phyloP scores from a whole-genome alignment of 2,329 filamentous ascomycete genomes.

The Pyrenochaeta sp. region DNA sequence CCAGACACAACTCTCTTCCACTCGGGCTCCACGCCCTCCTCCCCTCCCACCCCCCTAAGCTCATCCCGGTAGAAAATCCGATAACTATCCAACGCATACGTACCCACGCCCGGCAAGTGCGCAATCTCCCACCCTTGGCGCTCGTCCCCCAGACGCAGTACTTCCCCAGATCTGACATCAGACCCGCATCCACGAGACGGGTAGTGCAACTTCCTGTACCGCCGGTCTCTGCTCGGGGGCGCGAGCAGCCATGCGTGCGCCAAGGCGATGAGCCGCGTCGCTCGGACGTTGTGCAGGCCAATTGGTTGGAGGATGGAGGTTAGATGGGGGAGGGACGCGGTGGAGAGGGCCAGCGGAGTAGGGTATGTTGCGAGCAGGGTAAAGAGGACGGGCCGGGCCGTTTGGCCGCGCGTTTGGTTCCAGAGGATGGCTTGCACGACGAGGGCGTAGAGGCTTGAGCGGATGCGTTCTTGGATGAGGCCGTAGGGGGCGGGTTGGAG shows the following conservation, averaged over 20 bases:
- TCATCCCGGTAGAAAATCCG: conserved; percentile 89
- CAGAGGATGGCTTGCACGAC: conserved; percentile 85
- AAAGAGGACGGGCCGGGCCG: conserved; percentile 79
- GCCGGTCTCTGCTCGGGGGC: conserved; percentile 66
- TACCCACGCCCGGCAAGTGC: conserved; percentile 75
- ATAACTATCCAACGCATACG: conserved; percentile 89
- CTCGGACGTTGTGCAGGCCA: conserved; percentile 56
- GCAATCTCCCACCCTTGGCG: conserved; percentile 79
- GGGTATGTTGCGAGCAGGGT: conserved; percentile 72
- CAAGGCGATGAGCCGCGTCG: conserved; percentile 72
- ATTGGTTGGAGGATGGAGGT: conserved; percentile 30
- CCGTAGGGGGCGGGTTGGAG: conserved; percentile 64
- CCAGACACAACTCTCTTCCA: conserved; percentile 86
- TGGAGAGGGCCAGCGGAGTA: conserved; percentile 67
- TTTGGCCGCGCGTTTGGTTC: conserved; percentile 77
- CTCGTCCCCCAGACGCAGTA: conserved; percentile 40
- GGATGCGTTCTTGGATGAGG: conserved; percentile 82
- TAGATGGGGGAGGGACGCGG: conserved; percentile 25
- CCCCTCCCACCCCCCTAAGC: conserved; percentile 66
- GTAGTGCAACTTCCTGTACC: conserved; percentile 63
- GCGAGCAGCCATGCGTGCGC: conserved; percentile 71
- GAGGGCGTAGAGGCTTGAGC: conserved; percentile 77
- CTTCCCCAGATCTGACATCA: conserved; percentile 55
- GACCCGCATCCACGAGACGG: conserved; percentile 23
- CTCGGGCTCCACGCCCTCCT: conserved; percentile 75